phyloP scores from a whole-genome alignment of 495 filamentous ascomycete genomes.

The Penicillium simplicissimum region DNA sequence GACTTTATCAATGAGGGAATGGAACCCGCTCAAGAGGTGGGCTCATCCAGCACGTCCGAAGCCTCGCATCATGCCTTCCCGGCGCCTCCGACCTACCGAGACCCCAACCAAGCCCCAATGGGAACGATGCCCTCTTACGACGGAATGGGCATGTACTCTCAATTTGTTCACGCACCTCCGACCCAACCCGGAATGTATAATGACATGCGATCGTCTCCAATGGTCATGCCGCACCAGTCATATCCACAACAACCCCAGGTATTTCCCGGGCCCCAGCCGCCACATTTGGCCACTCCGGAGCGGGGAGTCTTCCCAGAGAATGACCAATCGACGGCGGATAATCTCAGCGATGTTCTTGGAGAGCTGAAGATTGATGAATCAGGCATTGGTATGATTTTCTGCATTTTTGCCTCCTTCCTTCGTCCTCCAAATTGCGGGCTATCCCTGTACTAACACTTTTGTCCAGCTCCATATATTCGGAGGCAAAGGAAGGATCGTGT shows the following conservation, averaged over 20 bases:
- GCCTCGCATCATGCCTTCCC: constrained; percentile 36
- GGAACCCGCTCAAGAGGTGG: constrained; percentile 29
- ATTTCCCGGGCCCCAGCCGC: constrained; percentile 57
- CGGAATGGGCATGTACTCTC: constrained; percentile 38
- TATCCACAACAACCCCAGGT: constrained; percentile 50
- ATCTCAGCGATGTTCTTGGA: constrained; percentile 79
- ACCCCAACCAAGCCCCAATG: constrained; percentile 27
- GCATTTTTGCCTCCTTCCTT: constrained; percentile 21
- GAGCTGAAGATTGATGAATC: constrained; percentile 85
- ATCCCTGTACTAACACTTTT: constrained; percentile 16
- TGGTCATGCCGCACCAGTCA: constrained; percentile 35
- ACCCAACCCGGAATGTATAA: constrained; percentile 76
- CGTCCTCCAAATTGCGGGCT: background rate
- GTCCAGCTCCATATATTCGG: constrained; percentile 79
- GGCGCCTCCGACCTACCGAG: constrained; percentile 30
- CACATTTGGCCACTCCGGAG: constrained; percentile 47
- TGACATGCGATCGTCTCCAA: constrained; percentile 65
- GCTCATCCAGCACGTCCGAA: constrained; percentile 27
- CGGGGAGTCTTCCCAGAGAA: constrained; percentile 43
- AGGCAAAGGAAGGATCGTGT: constrained; percentile 66
- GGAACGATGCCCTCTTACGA: constrained; percentile 37
- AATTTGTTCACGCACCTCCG: constrained; percentile 38
- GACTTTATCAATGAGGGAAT: constrained; percentile 54
- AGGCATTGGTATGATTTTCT: constrained; percentile 70
- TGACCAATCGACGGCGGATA: constrained; percentile 67